These are phyloP conservation scores for Heteromeles arbutifolia DNA, from an alignment of 306 rosid genomes.

Conservation along the genomic window DNA sequence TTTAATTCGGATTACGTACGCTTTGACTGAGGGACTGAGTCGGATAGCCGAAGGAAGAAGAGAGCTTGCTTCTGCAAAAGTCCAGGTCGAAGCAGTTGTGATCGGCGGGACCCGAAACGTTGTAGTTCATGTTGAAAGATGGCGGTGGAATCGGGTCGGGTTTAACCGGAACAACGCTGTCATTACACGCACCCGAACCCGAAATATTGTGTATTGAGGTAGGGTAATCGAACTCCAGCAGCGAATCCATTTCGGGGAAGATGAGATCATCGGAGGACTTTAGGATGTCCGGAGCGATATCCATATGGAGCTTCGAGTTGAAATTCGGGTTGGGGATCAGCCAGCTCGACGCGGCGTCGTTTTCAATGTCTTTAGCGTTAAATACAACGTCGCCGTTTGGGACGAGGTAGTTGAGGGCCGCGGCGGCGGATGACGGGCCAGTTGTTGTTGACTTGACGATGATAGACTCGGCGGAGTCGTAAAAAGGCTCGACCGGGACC, in stretches of 20 bases:
- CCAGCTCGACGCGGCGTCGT: slow-evolving; percentile 28
- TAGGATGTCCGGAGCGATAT: slow-evolving; percentile 30
- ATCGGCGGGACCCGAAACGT: neutral
- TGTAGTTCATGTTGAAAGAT: slow-evolving; percentile 22
- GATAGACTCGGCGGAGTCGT: slow-evolving; percentile 44
- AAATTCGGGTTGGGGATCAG: slow-evolving; percentile 44
- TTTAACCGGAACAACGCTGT: slow-evolving; percentile 88
- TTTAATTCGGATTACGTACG: slow-evolving; percentile 30
- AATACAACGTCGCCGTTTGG: slow-evolving; percentile 18
- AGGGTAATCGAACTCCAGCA: slow-evolving; percentile 63
- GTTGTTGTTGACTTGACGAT: slow-evolving; percentile 33
- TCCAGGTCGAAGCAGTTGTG: slow-evolving; percentile 67
- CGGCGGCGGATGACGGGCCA: neutral
- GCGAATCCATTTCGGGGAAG: slow-evolving; percentile 68
- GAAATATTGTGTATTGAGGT: slow-evolving; percentile 33
- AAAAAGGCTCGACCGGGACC: slow-evolving; percentile 78
- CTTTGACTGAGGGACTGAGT: slow-evolving; percentile 81
- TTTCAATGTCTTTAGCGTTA: slow-evolving; percentile 16
- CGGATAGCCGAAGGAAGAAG: slow-evolving; percentile 55
- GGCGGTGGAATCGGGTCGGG: slow-evolving; percentile 27
- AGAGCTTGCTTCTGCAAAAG: slow-evolving; percentile 75
- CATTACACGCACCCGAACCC: slow-evolving; percentile 29
- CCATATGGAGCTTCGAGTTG: slow-evolving; percentile 34
- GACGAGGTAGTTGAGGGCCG: slow-evolving; percentile 24
- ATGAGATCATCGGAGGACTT: slow-evolving; percentile 51